phyloP scores from a whole-genome alignment of 805 yeast species.

The Priceomyces carsonii region DNA sequence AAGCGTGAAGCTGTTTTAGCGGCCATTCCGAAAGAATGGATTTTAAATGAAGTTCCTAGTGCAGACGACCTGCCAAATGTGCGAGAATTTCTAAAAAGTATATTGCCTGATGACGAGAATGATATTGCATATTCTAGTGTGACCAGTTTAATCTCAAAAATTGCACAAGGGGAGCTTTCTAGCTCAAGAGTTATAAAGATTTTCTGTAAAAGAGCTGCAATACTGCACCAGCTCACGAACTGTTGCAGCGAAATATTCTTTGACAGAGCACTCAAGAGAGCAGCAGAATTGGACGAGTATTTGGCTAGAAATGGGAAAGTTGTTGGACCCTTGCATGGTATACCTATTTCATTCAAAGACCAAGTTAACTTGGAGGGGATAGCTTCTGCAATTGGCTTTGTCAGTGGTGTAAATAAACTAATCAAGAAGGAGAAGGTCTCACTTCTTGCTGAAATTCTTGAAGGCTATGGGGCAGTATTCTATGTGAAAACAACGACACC shows the following conservation, averaged over 20 bases:
- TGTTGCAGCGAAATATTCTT: conserved; percentile 40
- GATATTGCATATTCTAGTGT: conserved; percentile 1
- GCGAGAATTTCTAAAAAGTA: background rate
- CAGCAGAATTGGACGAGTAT: conserved; percentile 24
- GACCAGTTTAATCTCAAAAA: background rate
- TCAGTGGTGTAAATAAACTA: conserved; percentile 41
- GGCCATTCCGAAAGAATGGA: conserved; percentile 10
- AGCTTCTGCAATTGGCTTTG: conserved; percentile 51
- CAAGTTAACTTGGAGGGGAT: conserved; percentile 48
- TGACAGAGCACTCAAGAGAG: conserved; percentile 26
- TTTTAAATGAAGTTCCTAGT: conserved; percentile 5
- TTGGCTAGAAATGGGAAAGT: conserved; percentile 15
- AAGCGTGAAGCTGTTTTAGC: conserved; percentile 6
- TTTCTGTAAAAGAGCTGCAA: conserved; percentile 57
- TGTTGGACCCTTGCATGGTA: conserved; percentile 31
- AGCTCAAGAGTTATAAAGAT: conserved; percentile 48
- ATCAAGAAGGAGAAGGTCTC: conserved; percentile 32
- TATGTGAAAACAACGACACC: conserved; percentile 57
- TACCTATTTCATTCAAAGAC: conserved; percentile 41
- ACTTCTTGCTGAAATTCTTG: conserved; percentile 39
- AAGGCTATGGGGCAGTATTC: conserved; percentile 52
- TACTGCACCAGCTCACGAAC: conserved; percentile 55
- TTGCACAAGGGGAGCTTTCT: background rate
- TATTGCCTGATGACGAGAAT: background rate
- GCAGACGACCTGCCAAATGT: conserved; percentile 6